These are phyloP conservation scores for Artemisia annua DNA, from an alignment of 129 eudicot genomes.

Conservation along the genomic window DNA sequence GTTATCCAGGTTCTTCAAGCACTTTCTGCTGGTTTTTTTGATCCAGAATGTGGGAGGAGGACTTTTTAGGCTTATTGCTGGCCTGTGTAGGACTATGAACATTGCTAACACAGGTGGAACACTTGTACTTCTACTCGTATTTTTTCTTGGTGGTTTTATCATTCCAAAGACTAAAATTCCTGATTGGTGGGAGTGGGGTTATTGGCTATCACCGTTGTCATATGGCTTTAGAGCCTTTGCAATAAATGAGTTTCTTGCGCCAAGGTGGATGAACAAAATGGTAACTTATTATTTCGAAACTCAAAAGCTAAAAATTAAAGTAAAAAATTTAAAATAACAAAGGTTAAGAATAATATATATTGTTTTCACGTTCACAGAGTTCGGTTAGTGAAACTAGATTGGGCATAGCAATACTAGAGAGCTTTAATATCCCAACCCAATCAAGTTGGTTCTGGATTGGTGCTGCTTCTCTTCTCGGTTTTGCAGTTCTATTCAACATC, in stretches of 20 bases:
- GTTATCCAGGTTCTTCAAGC: conserved; percentile 73
- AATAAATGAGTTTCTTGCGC: conserved; percentile 48
- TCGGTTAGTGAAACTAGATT: conserved; percentile 38
- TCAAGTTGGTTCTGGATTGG: conserved; percentile 48
- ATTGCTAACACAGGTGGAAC: conserved; percentile 72
- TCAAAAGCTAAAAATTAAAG: not conserved
- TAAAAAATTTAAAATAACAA: not conserved
- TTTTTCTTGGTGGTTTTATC: conserved; percentile 75
- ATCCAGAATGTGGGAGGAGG: conserved; percentile 83
- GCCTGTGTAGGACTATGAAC: conserved; percentile 66
- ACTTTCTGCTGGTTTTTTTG: conserved; percentile 52
- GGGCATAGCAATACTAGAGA: conserved; percentile 41
- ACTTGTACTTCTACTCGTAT: conserved; percentile 58
- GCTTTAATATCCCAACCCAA: conserved; percentile 32
- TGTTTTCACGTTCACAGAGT: conserved; percentile 30
- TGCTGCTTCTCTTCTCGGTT: conserved; percentile 44
- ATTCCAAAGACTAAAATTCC: conserved; percentile 57
- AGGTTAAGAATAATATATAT: not conserved
- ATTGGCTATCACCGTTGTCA: conserved; percentile 52
- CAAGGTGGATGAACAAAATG: conserved; percentile 53
- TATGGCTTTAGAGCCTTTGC: conserved; percentile 44
- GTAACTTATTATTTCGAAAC: conserved; percentile 22
- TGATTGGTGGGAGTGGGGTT: conserved; percentile 53
- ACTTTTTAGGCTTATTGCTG: conserved; percentile 63
- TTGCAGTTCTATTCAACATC: conserved; percentile 34